Evolutionary conservation across 306 rosid genomes (phyloP), one percentile per base, ranked within the genome.

Genomic region (Malus orientalis): DNA sequence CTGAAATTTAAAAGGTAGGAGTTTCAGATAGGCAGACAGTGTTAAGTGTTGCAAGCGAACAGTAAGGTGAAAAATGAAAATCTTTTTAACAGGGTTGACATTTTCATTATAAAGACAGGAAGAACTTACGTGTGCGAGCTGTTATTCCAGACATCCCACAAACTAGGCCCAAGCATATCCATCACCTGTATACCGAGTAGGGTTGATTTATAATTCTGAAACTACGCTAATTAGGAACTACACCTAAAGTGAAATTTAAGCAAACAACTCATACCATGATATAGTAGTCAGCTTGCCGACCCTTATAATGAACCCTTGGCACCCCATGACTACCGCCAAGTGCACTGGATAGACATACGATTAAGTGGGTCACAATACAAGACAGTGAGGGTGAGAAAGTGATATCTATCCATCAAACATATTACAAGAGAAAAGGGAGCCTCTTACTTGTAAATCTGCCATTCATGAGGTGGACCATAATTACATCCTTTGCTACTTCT

Each of bases 401-500:
- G 67, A 16, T 22, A 19, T 13, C 36, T 9, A 14, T 20, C 68
- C 12, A 60, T 45, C 19, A 14, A 27, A 53, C 38, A 19, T 33
- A 79, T 9, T 36, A 22, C 62, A 74, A 77, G 69, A 32, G 53
- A 40, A 12, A 36, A 6, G 9, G 61, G 64, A 42, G 40, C 69
- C 6, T 32, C 96, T 66, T 81, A 93, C 98, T 90, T 91, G 93
- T 93, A 93, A 75, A 93, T 95, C 84, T 89, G 96, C 98, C 98
- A 93, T 86, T 93, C 98, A 33, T 91, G 88, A 11, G 98, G 98
- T 38, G 97, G 93, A 15, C 98, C 93, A 71, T 88, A 85, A 76
- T 87, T 91, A 79, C 98, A 93, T 69, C 98, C 98, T 82, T 93
- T 91, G 84, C 98, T 93, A 71, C 87, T 93, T 81, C 93, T 88